Conservation (phyloP, 345 rosid species). For the Populus tremula region DNA sequence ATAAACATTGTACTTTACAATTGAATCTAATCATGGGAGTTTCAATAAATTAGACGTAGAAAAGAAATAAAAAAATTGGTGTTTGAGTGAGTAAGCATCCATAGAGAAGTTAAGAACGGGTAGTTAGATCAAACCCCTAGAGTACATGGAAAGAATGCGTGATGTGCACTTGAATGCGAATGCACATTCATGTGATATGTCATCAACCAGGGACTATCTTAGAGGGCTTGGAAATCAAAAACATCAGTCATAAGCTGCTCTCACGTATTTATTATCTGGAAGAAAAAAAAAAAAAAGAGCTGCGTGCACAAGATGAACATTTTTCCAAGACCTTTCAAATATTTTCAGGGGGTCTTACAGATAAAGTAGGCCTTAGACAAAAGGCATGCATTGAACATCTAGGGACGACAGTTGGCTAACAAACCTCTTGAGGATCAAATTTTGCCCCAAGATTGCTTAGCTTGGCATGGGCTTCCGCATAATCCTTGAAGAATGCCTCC, state of each 20-base stretch:
- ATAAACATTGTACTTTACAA: neutral
- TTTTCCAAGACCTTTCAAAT: slow-evolving; percentile 1
- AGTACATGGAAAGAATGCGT: neutral
- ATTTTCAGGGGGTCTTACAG: neutral
- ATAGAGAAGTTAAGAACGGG: neutral
- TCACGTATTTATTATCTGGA: neutral
- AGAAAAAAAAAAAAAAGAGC: neutral
- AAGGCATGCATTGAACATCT: neutral
- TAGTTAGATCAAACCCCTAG: neutral
- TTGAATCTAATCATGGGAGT: neutral
- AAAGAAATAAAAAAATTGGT: neutral
- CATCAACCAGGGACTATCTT: neutral
- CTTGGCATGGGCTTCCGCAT: slow-evolving; percentile 94
- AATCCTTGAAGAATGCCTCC: slow-evolving; percentile 80
- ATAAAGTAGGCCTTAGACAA: neutral
- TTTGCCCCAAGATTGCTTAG: slow-evolving; percentile 93
- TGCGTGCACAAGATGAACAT: neutral
- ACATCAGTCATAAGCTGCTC: neutral
- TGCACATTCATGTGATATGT: neutral
- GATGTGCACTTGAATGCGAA: neutral
- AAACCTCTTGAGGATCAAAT: slow-evolving; percentile 93
- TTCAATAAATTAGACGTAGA: neutral
- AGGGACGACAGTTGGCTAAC: slow-evolving; percentile 13
- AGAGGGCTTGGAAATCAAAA: neutral
- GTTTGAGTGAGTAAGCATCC: neutral